phyloP scores from a whole-genome alignment of 2,329 filamentous ascomycete species.

The Pyrenochaeta sp. region DNA sequence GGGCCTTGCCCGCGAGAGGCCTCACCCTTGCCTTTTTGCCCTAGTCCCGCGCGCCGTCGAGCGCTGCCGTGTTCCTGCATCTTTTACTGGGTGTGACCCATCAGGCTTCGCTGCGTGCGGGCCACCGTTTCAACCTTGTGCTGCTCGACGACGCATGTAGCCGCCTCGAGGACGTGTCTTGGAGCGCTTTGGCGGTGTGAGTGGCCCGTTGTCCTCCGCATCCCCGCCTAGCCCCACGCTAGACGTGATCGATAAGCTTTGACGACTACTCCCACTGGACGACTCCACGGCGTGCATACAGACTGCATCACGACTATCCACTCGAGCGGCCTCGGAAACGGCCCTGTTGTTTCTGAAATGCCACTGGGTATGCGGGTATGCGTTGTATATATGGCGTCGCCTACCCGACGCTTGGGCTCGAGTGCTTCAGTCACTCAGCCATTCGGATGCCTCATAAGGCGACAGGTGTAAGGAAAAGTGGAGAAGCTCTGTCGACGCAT shows the following conservation, averaged over 20 bases:
- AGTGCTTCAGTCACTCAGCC: slow-evolving; percentile 14
- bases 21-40: slow-evolving; percentile 16
- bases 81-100: slow-evolving; percentile 39
- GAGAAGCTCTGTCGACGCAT: too few relatives aligned
- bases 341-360: slow-evolving; percentile 14
- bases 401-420: slow-evolving; percentile 17
- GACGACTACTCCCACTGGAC: slow-evolving; percentile 20
- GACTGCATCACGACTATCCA: slow-evolving; percentile 23
- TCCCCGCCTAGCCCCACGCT: slow-evolving; percentile 24
- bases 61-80: slow-evolving; percentile 39
- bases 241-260: slow-evolving; percentile 27
- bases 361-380: slow-evolving; percentile 10
- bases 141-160: slow-evolving; percentile 33
- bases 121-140: slow-evolving; percentile 32
- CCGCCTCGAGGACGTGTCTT: slow-evolving; percentile 37
- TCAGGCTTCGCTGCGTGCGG: slow-evolving; percentile 21
- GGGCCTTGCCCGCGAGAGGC: slow-evolving; percentile 39
- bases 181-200: slow-evolving; percentile 25
- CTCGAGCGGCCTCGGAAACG: slow-evolving; percentile 9
- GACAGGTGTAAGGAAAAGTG: slow-evolving; percentile 13
- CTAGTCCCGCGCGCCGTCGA: slow-evolving; percentile 7
- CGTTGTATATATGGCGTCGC: slow-evolving; percentile 4
- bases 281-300: slow-evolving; percentile 25
- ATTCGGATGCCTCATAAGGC: slow-evolving; percentile 12
- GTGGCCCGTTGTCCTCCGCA: slow-evolving; percentile 25